A percentile compares a stretch with the other conserved stretches of the same genome.
phyloP scores from a whole-genome alignment of 306 rosid genomes.

The Prunus mongolica region DNA sequence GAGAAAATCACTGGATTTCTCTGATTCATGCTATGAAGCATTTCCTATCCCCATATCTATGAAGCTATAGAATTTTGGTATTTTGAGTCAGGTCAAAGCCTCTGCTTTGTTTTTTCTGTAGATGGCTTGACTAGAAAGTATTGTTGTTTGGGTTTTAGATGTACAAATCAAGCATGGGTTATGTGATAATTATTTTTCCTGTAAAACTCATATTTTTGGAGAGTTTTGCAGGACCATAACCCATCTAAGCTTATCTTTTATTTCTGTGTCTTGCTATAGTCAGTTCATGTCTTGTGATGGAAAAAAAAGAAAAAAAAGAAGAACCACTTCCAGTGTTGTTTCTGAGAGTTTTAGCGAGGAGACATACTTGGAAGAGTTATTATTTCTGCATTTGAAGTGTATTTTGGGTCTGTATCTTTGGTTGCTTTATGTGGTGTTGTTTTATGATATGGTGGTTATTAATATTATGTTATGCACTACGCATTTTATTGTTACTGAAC shows the following conservation, averaged over 20 bases:
- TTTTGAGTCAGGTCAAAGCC: background rate
- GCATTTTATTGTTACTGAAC: background rate
- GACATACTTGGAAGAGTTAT: background rate
- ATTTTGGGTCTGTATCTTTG: background rate
- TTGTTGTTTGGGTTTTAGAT: background rate
- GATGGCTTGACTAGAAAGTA: no score
- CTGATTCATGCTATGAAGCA: background rate
- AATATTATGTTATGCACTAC: background rate
- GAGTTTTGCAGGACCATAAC: slow-evolving; percentile 17
- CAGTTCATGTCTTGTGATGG: background rate
- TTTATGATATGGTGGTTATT: background rate
- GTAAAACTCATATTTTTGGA: slow-evolving; percentile 15
- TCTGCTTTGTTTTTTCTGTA: background rate
- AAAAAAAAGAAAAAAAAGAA: background rate
- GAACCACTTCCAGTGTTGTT: background rate
- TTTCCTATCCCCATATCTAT: background rate
- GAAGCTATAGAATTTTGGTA: background rate
- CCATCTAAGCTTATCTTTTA: background rate
- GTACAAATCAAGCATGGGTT: background rate
- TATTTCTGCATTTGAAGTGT: background rate
- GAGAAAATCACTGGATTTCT: background rate
- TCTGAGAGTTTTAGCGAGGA: slow-evolving; percentile 4
- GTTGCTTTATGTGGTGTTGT: background rate
- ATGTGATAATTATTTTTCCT: background rate
- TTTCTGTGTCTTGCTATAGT: background rate